Evolutionary conservation across 495 filamentous ascomycete species (phyloP).

Genomic region (Penicillium egyptiacum): DNA sequence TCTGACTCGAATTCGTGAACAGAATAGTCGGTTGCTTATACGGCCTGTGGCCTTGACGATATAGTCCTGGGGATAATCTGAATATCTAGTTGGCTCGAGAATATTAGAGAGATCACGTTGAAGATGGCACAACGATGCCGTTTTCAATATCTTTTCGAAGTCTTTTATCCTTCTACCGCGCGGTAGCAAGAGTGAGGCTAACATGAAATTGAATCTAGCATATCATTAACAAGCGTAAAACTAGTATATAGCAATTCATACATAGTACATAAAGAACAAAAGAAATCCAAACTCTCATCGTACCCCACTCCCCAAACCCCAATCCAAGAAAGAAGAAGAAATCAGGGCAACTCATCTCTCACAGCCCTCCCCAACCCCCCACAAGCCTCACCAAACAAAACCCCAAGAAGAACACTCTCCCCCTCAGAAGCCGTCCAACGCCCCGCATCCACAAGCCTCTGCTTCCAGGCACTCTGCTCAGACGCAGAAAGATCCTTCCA

Average conservation of each 20-base stretch:
- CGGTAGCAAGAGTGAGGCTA: too few relatives aligned
- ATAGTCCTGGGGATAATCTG: neutral
- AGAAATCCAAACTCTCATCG: neutral
- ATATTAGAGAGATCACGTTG: neutral
- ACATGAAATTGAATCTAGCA: neutral
- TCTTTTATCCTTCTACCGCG: too few relatives aligned
- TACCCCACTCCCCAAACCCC: neutral
- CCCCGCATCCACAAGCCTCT: slow-evolving; percentile 64
- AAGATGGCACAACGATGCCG: neutral
- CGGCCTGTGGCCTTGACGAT: too few relatives aligned
- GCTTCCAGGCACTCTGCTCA: slow-evolving; percentile 67
- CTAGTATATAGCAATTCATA: slow-evolving; percentile 4
- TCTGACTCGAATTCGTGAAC: neutral
- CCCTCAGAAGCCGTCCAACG: slow-evolving; percentile 72
- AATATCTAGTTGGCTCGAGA: neutral
- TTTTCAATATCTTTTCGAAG: too few relatives aligned
- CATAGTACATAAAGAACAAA: slow-evolving; percentile 3
- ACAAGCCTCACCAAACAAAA: slow-evolving; percentile 72
- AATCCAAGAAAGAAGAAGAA: neutral
- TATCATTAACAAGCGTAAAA: slow-evolving; percentile 14
- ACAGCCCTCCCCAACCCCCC: slow-evolving; percentile 55
- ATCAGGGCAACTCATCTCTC: slow-evolving; percentile 23
- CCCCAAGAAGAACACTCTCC: slow-evolving; percentile 67
- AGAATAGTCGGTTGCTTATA: neutral
- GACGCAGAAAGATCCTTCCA: slow-evolving; percentile 65